Conservation (phyloP, 306 rosid species). For the Astragalus glycyphyllos region DNA sequence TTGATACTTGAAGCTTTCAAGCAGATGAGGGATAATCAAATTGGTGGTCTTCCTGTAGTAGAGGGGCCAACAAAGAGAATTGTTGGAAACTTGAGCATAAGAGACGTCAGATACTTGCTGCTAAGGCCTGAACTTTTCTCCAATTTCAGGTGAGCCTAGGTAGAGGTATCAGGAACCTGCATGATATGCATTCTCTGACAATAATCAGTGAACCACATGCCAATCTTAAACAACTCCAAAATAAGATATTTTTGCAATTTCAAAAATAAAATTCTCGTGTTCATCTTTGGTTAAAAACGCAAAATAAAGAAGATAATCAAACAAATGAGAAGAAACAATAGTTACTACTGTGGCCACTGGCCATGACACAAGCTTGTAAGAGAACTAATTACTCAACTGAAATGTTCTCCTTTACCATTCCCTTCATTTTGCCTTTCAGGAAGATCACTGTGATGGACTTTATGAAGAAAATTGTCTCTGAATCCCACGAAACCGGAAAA, state of each 20-base stretch:
- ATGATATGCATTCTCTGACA: slow-evolving; percentile 28
- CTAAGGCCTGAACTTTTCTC: slow-evolving; percentile 81
- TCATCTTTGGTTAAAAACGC: too few relatives aligned
- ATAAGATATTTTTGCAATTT: slow-evolving; percentile 28
- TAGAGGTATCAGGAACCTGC: slow-evolving; percentile 30
- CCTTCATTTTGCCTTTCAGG: slow-evolving; percentile 55
- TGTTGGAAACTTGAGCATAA: slow-evolving; percentile 77
- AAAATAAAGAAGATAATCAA: slow-evolving; percentile 1
- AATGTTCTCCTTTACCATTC: slow-evolving; percentile 10
- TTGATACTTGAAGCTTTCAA: slow-evolving; percentile 92
- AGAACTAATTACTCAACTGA: slow-evolving; percentile 33
- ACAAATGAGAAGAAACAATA: background rate
- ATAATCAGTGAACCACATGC: slow-evolving; percentile 4
- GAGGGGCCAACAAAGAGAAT: slow-evolving; percentile 71
- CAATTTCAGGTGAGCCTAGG: slow-evolving; percentile 66
- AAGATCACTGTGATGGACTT: slow-evolving; percentile 77
- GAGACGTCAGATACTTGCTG: slow-evolving; percentile 75
- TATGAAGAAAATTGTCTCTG: slow-evolving; percentile 54
- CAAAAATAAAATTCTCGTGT: slow-evolving; percentile 16
- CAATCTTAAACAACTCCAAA: slow-evolving; percentile 1
- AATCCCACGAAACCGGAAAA: slow-evolving; percentile 52
- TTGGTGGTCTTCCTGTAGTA: slow-evolving; percentile 86
- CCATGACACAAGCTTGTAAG: slow-evolving; percentile 27
- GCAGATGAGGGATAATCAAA: slow-evolving; percentile 75
- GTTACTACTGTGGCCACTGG: slow-evolving; percentile 10